Evolutionary conservation across 371 early-diverging fungal genomes (phyloP), one percentile per base, ranked within the genome.

Genomic region (Mucor sp.): DNA sequence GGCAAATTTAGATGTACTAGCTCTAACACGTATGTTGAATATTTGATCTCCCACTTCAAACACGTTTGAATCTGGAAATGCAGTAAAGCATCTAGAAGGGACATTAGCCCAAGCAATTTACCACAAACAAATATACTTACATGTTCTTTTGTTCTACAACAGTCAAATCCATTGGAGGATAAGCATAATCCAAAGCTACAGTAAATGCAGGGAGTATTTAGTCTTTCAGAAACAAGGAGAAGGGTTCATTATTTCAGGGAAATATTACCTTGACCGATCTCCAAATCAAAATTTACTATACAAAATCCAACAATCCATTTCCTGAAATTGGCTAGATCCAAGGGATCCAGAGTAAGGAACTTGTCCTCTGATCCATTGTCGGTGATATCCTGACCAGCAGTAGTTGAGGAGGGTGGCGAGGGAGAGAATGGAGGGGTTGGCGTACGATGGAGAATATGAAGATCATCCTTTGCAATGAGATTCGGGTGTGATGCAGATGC

Each of bases 61-160:
- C 17, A 91, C 90, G 65, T 96, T 94, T 19, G 96, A 94, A 85
- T 98, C 98, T 1, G 98, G 98, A 77, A 98, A 96, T 5, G 97
- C 93, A 9, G 96, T 93, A 83, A 96, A 98, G 72, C 94, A 89
- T 48, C 94, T 94, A 70, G 21, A 17, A 35, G 21, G 19, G 7
- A 25, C 4, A 25, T 50, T 50, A 50, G 21, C 12, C 21, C 50
- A 23, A 25, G 37, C 37, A 37, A 8, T 14, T 11, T 14, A 37
- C 1, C 6, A 27, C 3, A 41, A 70, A 63, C 21, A 48, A 3
- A 47, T 2, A 30, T 21, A 32, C 23, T 71, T 86, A 91, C 90
- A 97, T 92, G 39, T 92, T 95, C 48, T 93, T 93, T 41, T 87
- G 81, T 78, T 96, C 96, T 37, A 74, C 77, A 32, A 83, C 80